A percentile compares a stretch with the other conserved stretches of the same genome.
phyloP scores from a whole-genome alignment of 768 basidiomycete species.

The Mycena olivaceomarginata region DNA sequence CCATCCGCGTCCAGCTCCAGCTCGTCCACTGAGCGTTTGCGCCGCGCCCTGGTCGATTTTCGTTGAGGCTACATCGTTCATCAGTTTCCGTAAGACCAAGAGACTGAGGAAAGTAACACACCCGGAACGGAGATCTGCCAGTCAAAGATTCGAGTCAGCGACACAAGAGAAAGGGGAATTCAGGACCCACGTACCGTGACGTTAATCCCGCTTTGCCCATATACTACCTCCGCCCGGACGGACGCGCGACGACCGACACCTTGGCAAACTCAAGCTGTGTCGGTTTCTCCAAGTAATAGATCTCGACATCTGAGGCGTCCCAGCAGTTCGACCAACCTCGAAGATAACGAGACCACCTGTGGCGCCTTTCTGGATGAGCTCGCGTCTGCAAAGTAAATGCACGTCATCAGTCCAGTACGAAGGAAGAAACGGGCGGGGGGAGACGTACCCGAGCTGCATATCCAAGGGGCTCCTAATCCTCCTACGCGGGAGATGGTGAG shows the following conservation, averaged over 20 bases:
- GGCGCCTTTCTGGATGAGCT: constrained; percentile 83
- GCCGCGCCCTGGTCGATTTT: no score
- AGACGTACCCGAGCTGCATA: constrained; percentile 77
- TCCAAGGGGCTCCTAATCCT: constrained; percentile 92
- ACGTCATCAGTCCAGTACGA: neutral
- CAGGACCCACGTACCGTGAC: constrained; percentile 73
- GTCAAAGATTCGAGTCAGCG: neutral
- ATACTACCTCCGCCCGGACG: constrained; percentile 79
- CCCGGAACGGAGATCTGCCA: constrained; percentile 85
- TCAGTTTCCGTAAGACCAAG: no score
- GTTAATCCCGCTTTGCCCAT: constrained; percentile 85
- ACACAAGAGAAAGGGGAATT: neutral
- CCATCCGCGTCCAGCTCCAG: no score
- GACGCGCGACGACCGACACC: constrained; percentile 79
- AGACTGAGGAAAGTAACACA: constrained; percentile 56
- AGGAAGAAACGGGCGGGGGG: neutral
- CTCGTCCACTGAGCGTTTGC: no score
- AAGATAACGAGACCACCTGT: constrained; percentile 94
- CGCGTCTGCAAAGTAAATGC: constrained; percentile 73
- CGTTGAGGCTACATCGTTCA: no score
- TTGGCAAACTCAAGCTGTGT: constrained; percentile 82
- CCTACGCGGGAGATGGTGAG: constrained; percentile 85
- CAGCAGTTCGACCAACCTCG: constrained; percentile 90
- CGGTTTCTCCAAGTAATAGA: constrained; percentile 94
- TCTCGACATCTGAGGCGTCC: constrained; percentile 96